Conservation (phyloP, 2,329 filamentous ascomycete genomes). For the Magnaporthiopsis rhizophila region DNA sequence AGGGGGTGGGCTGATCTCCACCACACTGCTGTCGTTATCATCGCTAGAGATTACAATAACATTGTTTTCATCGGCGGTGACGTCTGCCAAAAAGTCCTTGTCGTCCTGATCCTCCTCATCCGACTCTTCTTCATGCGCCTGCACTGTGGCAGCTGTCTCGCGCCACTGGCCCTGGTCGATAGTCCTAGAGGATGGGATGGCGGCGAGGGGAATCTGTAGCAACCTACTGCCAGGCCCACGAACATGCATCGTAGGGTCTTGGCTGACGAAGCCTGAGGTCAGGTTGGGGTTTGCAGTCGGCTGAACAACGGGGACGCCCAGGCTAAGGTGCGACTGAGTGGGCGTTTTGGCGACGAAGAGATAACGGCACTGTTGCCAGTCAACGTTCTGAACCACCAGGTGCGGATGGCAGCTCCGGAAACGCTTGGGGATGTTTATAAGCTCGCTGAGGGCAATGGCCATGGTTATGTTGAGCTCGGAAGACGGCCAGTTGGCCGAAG, state of each 20-base stretch:
- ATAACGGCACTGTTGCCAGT: slow-evolving; percentile 89
- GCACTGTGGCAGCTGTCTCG: background rate
- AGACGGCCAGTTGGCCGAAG: slow-evolving; percentile 46
- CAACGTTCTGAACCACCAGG: slow-evolving; percentile 64
- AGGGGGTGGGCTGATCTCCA: background rate
- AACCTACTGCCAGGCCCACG: background rate
- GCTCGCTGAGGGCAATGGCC: slow-evolving; percentile 73
- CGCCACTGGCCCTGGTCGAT: background rate
- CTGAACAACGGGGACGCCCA: background rate
- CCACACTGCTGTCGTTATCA: slow-evolving; percentile 16
- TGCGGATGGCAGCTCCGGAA: slow-evolving; percentile 51
- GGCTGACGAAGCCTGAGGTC: background rate
- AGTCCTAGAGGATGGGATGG: slow-evolving; percentile 1
- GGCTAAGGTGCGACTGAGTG: no score
- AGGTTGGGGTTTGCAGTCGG: background rate
- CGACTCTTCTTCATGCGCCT: background rate
- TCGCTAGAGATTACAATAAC: slow-evolving; percentile 8
- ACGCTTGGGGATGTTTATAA: slow-evolving; percentile 63
- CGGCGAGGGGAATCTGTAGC: slow-evolving; percentile 3
- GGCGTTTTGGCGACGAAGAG: slow-evolving; percentile 50
- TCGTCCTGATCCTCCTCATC: slow-evolving; percentile 1
- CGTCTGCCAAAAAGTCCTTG: background rate
- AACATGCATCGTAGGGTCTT: background rate
- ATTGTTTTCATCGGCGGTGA: background rate
- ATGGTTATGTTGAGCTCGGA: slow-evolving; percentile 52